Evolutionary conservation across 176 grass and related monocot species (phyloP).

Genomic region (Typha latifolia): DNA sequence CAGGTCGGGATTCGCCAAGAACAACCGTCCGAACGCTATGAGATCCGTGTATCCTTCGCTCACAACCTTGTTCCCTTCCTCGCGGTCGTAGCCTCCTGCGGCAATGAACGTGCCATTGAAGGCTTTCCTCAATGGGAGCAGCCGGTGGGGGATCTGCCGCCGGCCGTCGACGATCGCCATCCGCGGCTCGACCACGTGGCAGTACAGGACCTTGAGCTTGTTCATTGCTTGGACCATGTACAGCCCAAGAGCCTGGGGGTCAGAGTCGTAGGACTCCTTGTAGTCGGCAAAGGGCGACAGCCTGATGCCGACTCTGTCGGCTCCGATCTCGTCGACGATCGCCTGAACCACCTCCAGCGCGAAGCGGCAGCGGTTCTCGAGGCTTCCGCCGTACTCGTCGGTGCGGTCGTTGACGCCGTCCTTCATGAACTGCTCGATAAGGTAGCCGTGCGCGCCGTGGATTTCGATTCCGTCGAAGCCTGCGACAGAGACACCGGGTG

Average conservation of each 20-base stretch:
- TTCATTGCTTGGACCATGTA: constrained; percentile 19
- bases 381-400: constrained; percentile 9
- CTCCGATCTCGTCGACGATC: constrained; percentile 23
- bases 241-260: constrained; percentile 24
- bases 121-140: constrained; percentile 28
- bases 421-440: constrained; percentile 31
- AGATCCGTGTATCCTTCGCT: constrained; percentile 38
- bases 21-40: constrained; percentile 40
- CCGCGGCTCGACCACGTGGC: constrained; percentile 32
- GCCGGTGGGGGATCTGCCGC: constrained; percentile 4
- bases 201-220: constrained; percentile 23
- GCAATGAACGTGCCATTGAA: constrained; percentile 34
- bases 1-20: constrained; percentile 62
- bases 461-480: constrained; percentile 55
- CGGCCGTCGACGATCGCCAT: constrained; percentile 2
- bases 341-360: constrained; percentile 23
- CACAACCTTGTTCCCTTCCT: constrained; percentile 33
- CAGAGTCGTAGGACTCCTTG: constrained; percentile 8
- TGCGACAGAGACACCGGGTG: not conserved
- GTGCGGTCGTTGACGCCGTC: constrained; percentile 16
- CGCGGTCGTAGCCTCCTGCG: constrained; percentile 26
- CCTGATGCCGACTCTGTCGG: constrained; percentile 14
- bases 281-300: constrained; percentile 17
- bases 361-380: constrained; percentile 27
- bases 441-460: constrained; percentile 26